Percentiles rank a stretch among this genome's conserved stretches.
phyloP scores from a whole-genome alignment of 768 basidiomycete species.

The Boletales sp. region DNA sequence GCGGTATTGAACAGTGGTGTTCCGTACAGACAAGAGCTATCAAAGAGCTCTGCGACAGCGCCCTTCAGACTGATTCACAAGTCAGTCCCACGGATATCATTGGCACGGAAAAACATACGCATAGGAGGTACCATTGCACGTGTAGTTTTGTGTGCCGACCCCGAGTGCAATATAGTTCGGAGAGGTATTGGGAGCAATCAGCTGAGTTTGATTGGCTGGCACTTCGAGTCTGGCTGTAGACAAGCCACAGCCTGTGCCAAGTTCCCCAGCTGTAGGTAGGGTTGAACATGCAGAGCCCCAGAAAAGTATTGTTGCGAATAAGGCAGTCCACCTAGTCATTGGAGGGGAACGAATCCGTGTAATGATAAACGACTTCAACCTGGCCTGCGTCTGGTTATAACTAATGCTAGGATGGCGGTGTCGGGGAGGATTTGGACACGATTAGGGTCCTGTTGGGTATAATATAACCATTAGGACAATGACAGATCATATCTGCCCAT shows the following conservation, averaged over 20 bases:
- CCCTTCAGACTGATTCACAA: slow-evolving; percentile 39
- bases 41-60: slow-evolving; percentile 52
- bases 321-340: not conserved
- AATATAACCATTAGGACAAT: too few species aligned
- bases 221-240: slow-evolving; percentile 10
- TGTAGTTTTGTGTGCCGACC: slow-evolving; percentile 54
- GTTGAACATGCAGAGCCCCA: not conserved
- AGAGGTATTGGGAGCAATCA: slow-evolving; percentile 34
- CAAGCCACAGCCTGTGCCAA: slow-evolving; percentile 1
- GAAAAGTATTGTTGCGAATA: not conserved
- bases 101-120: slow-evolving; percentile 32
- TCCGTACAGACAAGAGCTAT: slow-evolving; percentile 46
- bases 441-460: too few species aligned
- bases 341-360: not conserved
- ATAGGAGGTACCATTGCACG: slow-evolving; percentile 39
- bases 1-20: slow-evolving; percentile 26
- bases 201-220: slow-evolving; percentile 27
- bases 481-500: too few species aligned
- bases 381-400: too few species aligned
- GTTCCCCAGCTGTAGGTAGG: not conserved
- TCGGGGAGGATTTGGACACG: too few species aligned
- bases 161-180: slow-evolving; percentile 43
- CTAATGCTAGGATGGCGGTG: too few species aligned
- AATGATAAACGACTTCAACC: too few species aligned
- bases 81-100: not conserved